Base-by-base conservation (phyloP, 305 asterid species). In the Rubia peregrina region DNA sequence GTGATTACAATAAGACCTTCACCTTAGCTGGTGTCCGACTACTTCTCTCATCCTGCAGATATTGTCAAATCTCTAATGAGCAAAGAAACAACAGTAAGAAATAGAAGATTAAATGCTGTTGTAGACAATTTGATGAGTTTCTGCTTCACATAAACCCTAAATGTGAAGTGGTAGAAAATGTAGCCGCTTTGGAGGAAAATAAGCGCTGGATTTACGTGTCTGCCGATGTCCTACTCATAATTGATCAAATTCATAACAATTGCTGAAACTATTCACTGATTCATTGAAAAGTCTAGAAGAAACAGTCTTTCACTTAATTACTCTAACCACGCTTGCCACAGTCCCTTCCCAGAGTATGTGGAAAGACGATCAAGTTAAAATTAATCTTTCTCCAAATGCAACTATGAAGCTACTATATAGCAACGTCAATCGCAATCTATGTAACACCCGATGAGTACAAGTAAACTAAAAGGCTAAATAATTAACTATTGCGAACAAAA, bases 1-100 rank as follows among this genome's bases (percentile, higher is more conserved):
- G 70, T 67, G 70, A 55, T 51, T 59, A 51, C 48, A 59, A 30
- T 43, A 67, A 69, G 65, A 53, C 67, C 60, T 56, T 68, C 71
- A 84, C 91, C 86, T 88, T 84, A 13, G 88, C 73, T 74, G 82
- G 83, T 33, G 72, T 77, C 65, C 73, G 80, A 59, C 77, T 83
- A 57, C 79, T 67, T 63, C 70, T 71, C 51, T 67, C 73, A 71
- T 80, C 89, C 95, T 86, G 95, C 83, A 80, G n/a, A 68, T 33
- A 80, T 53, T 16, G 69, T 78, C 69, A 70, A 69, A 10, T 46
- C 69, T 40, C 49, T 60, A 60, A 46, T 69, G 57, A 3, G 2
- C 6, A 17, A 51, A 5, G 17, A 68, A 71, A 71, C 30, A 70
- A 26, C 3, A 17, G 36, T 0, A 6, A 13, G 46, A 19, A 12